Base-by-base conservation (phyloP, 192 early-diverging fungal genomes). In the Thamnidium elegans region DNA sequence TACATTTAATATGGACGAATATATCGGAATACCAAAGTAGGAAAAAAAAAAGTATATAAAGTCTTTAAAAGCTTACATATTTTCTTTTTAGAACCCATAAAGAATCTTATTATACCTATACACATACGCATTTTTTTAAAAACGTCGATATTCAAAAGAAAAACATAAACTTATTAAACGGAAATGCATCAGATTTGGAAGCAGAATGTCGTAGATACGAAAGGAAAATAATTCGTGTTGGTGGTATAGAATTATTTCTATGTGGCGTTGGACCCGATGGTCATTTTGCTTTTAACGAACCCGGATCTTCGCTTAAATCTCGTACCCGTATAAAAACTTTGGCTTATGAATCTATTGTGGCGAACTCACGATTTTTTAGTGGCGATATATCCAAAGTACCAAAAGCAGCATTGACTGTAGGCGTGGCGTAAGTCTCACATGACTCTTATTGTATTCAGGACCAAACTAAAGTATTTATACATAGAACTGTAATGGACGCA, bases 1-100 rank as follows among this genome's bases (percentile, higher is more conserved):
- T 42, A 88, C 89, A 10, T 93, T 93, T 80, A 93, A 93, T 78
- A 93, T 93, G 91, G 91, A 93, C 68, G 90, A 93, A 79, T 93
- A 92, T 67, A 89, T 91, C 43, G 86, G 88, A 62, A 26, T 26
- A 26, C 26, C 26, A 26, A 26, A 26, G 26, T 26, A 90, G 63
- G 74, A 91, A 19, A 19, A 55, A 3, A 32, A 36, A 43, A 42
- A n/a, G 11, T 48, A 19, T 4, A 7, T 50, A 50, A 7, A 23
- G 9, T 46, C 48, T 50, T n/a, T 3, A 26, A 26, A 26, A 26
- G 26, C 26, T 26, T n/a, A n/a, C 26, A 26, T 26, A 26, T 26
- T 26, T 26, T 26, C 3, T 26, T 26, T 26, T 26, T 19, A 60
- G 58, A 46, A 60, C 45, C 15, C 58, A 60, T 14, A 60, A 60